Conservation (phyloP, 1,284 basidiomycete genomes). For the Stygiomarasmius scandens region DNA sequence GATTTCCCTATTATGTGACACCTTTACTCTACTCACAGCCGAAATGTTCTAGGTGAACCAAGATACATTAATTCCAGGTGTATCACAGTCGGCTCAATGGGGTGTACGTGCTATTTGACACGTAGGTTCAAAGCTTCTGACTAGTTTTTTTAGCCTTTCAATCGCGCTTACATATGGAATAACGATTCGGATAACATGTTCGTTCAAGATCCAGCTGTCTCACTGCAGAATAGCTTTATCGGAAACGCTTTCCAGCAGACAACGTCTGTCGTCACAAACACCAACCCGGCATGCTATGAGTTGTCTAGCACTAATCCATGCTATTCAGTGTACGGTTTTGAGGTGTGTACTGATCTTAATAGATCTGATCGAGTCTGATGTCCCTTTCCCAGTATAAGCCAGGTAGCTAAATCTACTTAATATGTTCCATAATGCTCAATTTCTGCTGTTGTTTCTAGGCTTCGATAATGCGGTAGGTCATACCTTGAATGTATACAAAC, state of each 20-base stretch:
- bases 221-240: conserved; percentile 52
- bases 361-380: neutral
- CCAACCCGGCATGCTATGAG: conserved; percentile 45
- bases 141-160: conserved; percentile 43
- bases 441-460: conserved; percentile 5
- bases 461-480: conserved; percentile 36
- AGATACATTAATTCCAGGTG: conserved; percentile 35
- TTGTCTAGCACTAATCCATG: conserved; percentile 40
- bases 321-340: conserved; percentile 64
- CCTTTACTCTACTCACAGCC: neutral
- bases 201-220: conserved; percentile 45
- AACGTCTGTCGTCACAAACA: conserved; percentile 33
- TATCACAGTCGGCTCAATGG: conserved; percentile 57
- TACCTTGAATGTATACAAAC: neutral
- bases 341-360: conserved; percentile 34
- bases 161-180: conserved; percentile 44
- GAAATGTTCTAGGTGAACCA: conserved; percentile 33
- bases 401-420: conserved; percentile 7
- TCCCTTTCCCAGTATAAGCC: conserved; percentile 20
- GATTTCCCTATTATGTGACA: neutral
- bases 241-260: conserved; percentile 62
- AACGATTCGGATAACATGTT: conserved; percentile 45
- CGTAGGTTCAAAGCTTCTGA: conserved; percentile 3
- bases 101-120: conserved; percentile 38
- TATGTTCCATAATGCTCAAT: neutral